Evolutionary conservation across 129 eudicot species (phyloP), one percentile per base, ranked within the genome.

Genomic region (Silybum marianum): DNA sequence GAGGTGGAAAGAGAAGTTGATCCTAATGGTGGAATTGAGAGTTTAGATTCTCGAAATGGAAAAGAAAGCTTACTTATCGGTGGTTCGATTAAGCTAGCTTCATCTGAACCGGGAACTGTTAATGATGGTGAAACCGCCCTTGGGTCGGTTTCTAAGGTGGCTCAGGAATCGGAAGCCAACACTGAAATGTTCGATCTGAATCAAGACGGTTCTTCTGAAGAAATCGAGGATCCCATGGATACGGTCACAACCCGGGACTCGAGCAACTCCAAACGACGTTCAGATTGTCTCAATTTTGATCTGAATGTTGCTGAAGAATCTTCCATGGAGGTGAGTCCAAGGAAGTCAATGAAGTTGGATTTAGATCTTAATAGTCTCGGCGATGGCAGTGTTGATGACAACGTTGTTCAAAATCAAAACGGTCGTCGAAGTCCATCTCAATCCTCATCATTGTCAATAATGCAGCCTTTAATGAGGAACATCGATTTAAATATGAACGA

Each of bases 1-100:
- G 96, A 91, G 77, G 90, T 89, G 46, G 91, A 87, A 81, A 89
- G 90, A 75, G 90, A 91, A 71, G 84, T 91, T 32, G 91, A 82
- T 77, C 72, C 82, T 75, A 74, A 77, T 1, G 77, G 65, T 32
- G 71, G 86, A 26, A 66, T 79, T 4, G 84, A 74, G 8, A 88
- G 90, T 81, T 86, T 89, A 4, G 83, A 85, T 9, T 86, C 92
- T 75, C 74, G 63, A 8, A 80, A 78, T 75, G 88, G 77, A 68
- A 79, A 83, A 25, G 67, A 77, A 26, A 51, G 70, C 36, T 60
- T 25, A 75, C 65, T 48, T 24, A 54, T 42, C 34, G 84, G 86
- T 69, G 80, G 77, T 79, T 60, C 87, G 42, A 16, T n/a, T 60
- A 78, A 84, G 11, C 82, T 84, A 68, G 71, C 48, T n/a, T 63